Evolutionary conservation across 805 yeast genomes (phyloP), one percentile per base, ranked within the genome.

Genomic region (Groenewaldozyma salmanticensis): DNA sequence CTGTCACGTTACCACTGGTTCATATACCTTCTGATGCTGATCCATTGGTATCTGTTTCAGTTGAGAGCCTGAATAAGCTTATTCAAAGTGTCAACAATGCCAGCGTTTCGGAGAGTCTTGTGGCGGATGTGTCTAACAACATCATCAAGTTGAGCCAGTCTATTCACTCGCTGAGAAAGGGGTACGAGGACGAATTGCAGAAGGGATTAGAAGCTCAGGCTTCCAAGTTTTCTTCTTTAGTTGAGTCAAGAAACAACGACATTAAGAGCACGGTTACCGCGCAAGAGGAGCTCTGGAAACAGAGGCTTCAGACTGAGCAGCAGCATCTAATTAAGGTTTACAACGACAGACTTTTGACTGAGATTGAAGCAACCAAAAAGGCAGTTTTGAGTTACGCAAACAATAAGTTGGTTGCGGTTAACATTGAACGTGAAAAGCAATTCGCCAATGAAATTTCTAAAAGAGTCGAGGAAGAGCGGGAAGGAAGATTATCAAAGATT

Each of bases 401-500:
- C 44, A 87, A 85, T 61, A 78, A 79, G 41, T 71, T 85, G 22
- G 66, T 77, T 6, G 68, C 81, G 57, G 75, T 79, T 42, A 74
- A 84, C 53, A 65, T 79, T 38, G 79, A 77, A 50, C 80, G 81
- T 51, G 75, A 85, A 44, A 72, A 78, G 50, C 77, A 75, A 54
- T 77, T 83, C 58, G 74, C 78, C 47, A 65, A 69, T 40, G 66
- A 74, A 43, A 67, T 86, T 37, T 58, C 70, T 35, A 70, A 73
- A 41, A 72, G 72, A 44, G 72, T 88, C 40, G 88, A 81, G 48
- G 48, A 59, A 9, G 94, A 82, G 68, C 79, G 97, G 64, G 70
- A 79, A 48, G 85, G 87, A 21, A 79, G 92, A 57, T 73, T 88
- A 52, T 70, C 81, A 36, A 70, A 80, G 52, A 69, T 92, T 53